phyloP scores from a whole-genome alignment of 2,329 filamentous ascomycete species.

The Aureobasidium sp. region DNA sequence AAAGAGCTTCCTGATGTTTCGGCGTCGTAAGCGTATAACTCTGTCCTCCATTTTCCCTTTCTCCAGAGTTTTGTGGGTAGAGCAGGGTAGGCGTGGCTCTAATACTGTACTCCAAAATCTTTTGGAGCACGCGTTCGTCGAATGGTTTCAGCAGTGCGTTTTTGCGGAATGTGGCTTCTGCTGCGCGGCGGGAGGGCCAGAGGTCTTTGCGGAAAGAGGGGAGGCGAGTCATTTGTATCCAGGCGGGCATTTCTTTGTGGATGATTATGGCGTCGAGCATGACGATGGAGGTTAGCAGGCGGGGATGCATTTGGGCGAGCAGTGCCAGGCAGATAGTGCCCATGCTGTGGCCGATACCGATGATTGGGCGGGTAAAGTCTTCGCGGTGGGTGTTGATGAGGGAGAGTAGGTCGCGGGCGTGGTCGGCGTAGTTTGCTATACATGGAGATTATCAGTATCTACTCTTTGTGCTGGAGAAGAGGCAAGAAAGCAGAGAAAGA shows the following conservation, averaged over 20 bases:
- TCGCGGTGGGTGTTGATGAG: conserved; percentile 76
- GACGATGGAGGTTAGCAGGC: conserved; percentile 65
- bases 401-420: conserved; percentile 73
- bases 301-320: conserved; percentile 68
- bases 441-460: conserved; percentile 8
- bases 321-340: conserved; percentile 67
- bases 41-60: conserved; percentile 22
- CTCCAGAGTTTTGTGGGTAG: conserved; percentile 37
- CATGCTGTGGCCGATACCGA: conserved; percentile 86
- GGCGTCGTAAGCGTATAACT: conserved; percentile 69
- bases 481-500: not conserved
- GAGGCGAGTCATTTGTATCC: conserved; percentile 37
- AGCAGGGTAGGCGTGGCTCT: conserved; percentile 59
- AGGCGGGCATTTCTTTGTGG: conserved; percentile 29
- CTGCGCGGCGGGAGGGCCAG: conserved; percentile 70
- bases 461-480: not conserved
- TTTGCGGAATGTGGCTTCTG: conserved; percentile 56
- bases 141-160: conserved; percentile 72
- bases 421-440: conserved; percentile 75
- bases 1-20: conserved; percentile 81
- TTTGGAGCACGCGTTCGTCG: conserved; percentile 71
- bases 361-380: conserved; percentile 71
- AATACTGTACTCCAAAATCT: conserved; percentile 64
- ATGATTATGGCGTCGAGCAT: conserved; percentile 77
- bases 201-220: conserved; percentile 67